phyloP scores from a whole-genome alignment of 805 yeast species.

The Cyberlindnera xylosilytica region DNA sequence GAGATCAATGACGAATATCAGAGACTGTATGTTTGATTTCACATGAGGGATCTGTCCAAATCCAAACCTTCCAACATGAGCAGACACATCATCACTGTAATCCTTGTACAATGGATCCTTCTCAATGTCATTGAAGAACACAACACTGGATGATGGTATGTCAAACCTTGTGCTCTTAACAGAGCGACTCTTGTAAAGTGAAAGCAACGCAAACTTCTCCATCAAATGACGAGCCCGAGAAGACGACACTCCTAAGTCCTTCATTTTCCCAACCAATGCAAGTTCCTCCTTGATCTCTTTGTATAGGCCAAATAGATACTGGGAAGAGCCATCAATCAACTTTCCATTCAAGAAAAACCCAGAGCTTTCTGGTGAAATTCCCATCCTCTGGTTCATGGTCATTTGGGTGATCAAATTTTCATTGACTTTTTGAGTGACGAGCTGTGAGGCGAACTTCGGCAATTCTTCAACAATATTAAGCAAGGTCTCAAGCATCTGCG shows the following conservation, averaged over 20 bases:
- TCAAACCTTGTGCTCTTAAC: slow-evolving; percentile 24
- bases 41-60: slow-evolving; percentile 67
- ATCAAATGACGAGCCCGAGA: slow-evolving; percentile 35
- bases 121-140: slow-evolving; percentile 79
- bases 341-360: slow-evolving; percentile 74
- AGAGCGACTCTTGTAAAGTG: slow-evolving; percentile 19
- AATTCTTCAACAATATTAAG: slow-evolving; percentile 44
- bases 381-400: slow-evolving; percentile 33
- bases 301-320: slow-evolving; percentile 41
- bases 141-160: slow-evolving; percentile 35
- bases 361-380: slow-evolving; percentile 36
- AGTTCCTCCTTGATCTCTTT: slow-evolving; percentile 38
- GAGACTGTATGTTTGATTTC: slow-evolving; percentile 70
- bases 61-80: slow-evolving; percentile 43
- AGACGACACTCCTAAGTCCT: slow-evolving; percentile 33
- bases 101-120: slow-evolving; percentile 50
- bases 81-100: slow-evolving; percentile 42
- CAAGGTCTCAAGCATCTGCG: slow-evolving; percentile 36
- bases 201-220: slow-evolving; percentile 36
- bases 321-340: slow-evolving; percentile 43
- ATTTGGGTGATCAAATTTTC: slow-evolving; percentile 30
- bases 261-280: slow-evolving; percentile 24
- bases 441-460: slow-evolving; percentile 47
- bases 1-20: slow-evolving; percentile 66
- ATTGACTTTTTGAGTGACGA: slow-evolving; percentile 16